Conservation (phyloP, 352 stramenopile species). For the Pythium pectinolyticum region DNA sequence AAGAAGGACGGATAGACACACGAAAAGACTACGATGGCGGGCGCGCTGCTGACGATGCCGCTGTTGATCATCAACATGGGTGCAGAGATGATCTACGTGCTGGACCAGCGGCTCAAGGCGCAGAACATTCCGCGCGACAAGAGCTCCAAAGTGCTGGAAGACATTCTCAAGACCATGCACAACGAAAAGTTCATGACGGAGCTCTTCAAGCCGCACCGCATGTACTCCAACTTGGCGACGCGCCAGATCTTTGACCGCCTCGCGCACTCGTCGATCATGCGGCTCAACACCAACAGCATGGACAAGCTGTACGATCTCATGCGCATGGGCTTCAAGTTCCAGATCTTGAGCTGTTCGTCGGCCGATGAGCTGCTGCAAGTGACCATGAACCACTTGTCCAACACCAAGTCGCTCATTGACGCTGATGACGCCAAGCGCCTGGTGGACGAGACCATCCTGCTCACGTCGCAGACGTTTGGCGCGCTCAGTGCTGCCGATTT, state of each 20-base stretch:
- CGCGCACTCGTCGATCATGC: constrained; percentile 94
- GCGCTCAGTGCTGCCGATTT: constrained; percentile 67
- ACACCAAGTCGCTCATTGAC: constrained; percentile 75
- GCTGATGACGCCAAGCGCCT: constrained; percentile 60
- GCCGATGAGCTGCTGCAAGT: constrained; percentile 88
- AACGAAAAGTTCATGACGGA: constrained; percentile 90
- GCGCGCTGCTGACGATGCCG: constrained; percentile 86
- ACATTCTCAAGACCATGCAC: constrained; percentile 93
- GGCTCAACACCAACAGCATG: constrained; percentile 93
- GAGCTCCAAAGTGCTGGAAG: constrained; percentile 88
- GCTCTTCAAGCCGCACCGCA: constrained; percentile 91
- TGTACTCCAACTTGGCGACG: constrained; percentile 89
- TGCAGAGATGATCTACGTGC: constrained; percentile 93
- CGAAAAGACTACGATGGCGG: no score
- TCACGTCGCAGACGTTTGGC: constrained; percentile 77
- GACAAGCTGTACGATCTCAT: constrained; percentile 95
- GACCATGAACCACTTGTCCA: constrained; percentile 84
- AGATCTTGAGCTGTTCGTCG: constrained; percentile 79
- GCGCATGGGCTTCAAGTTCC: constrained; percentile 95
- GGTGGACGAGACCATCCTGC: constrained; percentile 76
- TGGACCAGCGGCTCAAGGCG: constrained; percentile 90
- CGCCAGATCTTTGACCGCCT: constrained; percentile 91
- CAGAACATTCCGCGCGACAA: constrained; percentile 91
- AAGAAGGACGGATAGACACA: no score
- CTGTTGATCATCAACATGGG: constrained; percentile 94